Evolutionary conservation across 805 yeast species (phyloP).

Genomic region (Monosporozyma yasuniensis): DNA sequence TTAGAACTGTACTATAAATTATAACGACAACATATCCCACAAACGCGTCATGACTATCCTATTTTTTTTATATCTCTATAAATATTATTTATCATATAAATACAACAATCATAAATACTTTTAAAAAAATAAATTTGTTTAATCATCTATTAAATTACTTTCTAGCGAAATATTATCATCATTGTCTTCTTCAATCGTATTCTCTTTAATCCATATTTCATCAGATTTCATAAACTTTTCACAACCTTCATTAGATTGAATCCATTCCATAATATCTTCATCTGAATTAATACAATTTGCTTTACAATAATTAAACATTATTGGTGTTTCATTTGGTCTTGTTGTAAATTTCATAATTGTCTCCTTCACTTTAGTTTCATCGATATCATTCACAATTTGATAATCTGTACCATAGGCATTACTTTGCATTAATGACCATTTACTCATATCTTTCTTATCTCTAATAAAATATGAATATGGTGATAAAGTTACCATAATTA

Average conservation of each 20-base stretch:
- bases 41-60: not conserved
- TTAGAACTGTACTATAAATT: not conserved
- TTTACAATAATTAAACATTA: constrained; percentile 25
- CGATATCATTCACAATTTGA: constrained; percentile 11
- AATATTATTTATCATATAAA: not conserved
- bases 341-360: constrained; percentile 18
- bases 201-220: constrained; percentile 8
- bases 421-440: constrained; percentile 17
- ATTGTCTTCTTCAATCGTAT: not conserved
- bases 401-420: constrained; percentile 12
- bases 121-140: not conserved
- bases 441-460: constrained; percentile 5
- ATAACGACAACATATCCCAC: not conserved
- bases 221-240: constrained; percentile 15
- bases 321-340: constrained; percentile 22
- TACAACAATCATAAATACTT: not conserved
- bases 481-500: constrained; percentile 22
- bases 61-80: not conserved
- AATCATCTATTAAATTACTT: not conserved
- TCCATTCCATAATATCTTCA: constrained; percentile 7
- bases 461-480: constrained; percentile 23
- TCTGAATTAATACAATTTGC: constrained; percentile 14
- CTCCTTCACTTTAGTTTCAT: constrained; percentile 15
- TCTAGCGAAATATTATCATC: not conserved
- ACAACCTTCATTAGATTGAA: constrained; percentile 20